phyloP scores from a whole-genome alignment of 163 green algal species.

The Botryococcus braunii region DNA sequence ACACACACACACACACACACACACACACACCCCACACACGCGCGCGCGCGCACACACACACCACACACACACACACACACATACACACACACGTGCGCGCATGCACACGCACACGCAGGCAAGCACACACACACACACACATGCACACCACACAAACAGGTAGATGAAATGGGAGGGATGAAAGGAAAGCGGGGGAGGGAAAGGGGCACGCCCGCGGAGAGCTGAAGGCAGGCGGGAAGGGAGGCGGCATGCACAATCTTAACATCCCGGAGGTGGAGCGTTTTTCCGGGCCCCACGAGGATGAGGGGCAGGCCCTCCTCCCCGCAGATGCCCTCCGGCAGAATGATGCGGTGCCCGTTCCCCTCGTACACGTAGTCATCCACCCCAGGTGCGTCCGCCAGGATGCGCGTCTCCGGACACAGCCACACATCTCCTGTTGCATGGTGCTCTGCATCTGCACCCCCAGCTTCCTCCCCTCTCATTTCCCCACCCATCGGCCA shows the following conservation, averaged over 20 bases:
- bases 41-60: too few relatives aligned
- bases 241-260: conserved; percentile 53
- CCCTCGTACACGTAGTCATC: conserved; percentile 62
- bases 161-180: too few relatives aligned
- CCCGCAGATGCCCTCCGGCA: conserved; percentile 12
- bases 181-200: too few relatives aligned
- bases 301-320: conserved; percentile 67
- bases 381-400: conserved; percentile 58
- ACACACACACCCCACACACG: too few relatives aligned
- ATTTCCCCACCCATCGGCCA: too few relatives aligned
- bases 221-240: conserved; percentile 54
- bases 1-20: too few relatives aligned
- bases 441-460: conserved; percentile 12
- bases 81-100: too few relatives aligned
- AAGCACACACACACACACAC: too few relatives aligned
- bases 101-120: too few relatives aligned
- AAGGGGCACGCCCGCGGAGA: conserved; percentile 41
- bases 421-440: conserved; percentile 62
- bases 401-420: conserved; percentile 58
- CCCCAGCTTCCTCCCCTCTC: too few relatives aligned
- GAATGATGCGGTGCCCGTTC: conserved; percentile 49
- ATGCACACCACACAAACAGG: too few relatives aligned
- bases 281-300: conserved; percentile 53
- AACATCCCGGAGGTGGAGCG: conserved; percentile 63
- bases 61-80: too few relatives aligned